A percentile compares a stretch with the other conserved stretches of the same genome.
Evolutionary conservation across 177 flowering plant genomes (phyloP).

Genomic region (Telopea speciosissima): DNA sequence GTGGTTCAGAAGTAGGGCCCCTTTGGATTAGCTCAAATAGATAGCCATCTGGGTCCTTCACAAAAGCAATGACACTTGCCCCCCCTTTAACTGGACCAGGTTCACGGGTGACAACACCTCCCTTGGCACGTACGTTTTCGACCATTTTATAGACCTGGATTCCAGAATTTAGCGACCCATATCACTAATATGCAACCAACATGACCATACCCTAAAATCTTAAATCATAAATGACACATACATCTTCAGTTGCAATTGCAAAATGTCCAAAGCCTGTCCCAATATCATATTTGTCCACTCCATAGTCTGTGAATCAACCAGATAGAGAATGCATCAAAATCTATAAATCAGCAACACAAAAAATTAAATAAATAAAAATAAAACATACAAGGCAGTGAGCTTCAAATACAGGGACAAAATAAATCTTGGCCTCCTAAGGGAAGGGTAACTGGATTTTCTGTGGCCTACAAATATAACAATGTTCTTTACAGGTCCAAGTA

Average conservation of each 20-base stretch:
- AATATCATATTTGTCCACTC: conserved; percentile 83
- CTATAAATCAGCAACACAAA: background rate
- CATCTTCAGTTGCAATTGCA: conserved; percentile 88
- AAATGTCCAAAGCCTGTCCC: conserved; percentile 97
- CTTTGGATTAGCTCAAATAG: conserved; percentile 86
- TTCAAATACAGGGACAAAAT: background rate
- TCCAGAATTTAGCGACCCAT: background rate
- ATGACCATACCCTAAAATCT: background rate
- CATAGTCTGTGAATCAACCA: conserved; percentile 59
- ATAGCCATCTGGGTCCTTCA: conserved; percentile 96
- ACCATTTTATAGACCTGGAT: conserved; percentile 75
- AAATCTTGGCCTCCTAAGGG: too few species aligned
- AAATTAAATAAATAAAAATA: too few species aligned
- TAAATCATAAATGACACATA: conserved; percentile 24
- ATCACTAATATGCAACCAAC: background rate
- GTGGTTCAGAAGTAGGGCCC: conserved; percentile 79
- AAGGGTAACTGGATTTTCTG: too few species aligned
- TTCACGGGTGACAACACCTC: conserved; percentile 81
- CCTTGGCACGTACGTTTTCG: conserved; percentile 66
- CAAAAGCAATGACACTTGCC: conserved; percentile 69
- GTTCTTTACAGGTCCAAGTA: too few species aligned
- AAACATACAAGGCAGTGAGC: background rate
- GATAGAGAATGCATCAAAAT: conserved; percentile 1
- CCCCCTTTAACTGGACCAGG: conserved; percentile 99
- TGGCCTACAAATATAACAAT: too few species aligned